phyloP scores from a whole-genome alignment of 495 filamentous ascomycete species.

The Terfezia boudieri region DNA sequence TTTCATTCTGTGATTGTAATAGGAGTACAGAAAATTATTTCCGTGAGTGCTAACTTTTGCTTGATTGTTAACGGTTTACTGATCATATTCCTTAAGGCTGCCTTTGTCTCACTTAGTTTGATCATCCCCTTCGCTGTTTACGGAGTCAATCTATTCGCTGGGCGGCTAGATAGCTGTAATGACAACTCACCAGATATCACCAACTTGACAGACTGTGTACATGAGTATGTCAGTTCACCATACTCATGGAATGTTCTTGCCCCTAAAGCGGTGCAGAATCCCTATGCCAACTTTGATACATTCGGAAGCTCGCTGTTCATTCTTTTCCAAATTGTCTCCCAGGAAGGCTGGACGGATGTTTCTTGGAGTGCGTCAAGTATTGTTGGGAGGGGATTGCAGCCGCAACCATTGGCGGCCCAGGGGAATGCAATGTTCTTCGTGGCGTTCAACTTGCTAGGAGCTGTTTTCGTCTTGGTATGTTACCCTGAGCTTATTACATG shows the following conservation, averaged over 20 bases:
- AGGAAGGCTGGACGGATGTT: constrained; percentile 92
- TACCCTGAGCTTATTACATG: neutral
- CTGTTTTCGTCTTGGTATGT: constrained; percentile 66
- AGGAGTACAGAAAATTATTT: constrained; percentile 75
- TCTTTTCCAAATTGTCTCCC: constrained; percentile 96
- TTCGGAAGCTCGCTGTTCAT: constrained; percentile 84
- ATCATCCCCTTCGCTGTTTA: constrained; percentile 94
- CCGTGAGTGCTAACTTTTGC: constrained; percentile 20
- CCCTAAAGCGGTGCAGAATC: constrained; percentile 56
- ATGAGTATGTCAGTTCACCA: constrained; percentile 55
- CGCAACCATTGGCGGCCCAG: constrained; percentile 39
- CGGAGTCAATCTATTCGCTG: constrained; percentile 77
- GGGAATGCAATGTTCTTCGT: constrained; percentile 89
- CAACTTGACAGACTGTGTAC: constrained; percentile 50
- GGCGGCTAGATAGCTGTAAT: constrained; percentile 60
- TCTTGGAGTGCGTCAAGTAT: constrained; percentile 66
- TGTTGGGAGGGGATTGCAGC: constrained; percentile 52
- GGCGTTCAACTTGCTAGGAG: constrained; percentile 84
- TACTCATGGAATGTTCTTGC: constrained; percentile 66
- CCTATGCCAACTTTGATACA: constrained; percentile 81
- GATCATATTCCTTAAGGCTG: constrained; percentile 30
- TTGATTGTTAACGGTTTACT: neutral
- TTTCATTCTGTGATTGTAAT: constrained; percentile 92
- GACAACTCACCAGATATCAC: constrained; percentile 32
- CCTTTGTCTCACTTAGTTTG: constrained; percentile 82